Percentiles rank a stretch among this genome's conserved stretches.
These are phyloP conservation scores for Dryadomyces quercus-mongolicae DNA, from an alignment of 2,329 filamentous ascomycete genomes.

Conservation along the genomic window DNA sequence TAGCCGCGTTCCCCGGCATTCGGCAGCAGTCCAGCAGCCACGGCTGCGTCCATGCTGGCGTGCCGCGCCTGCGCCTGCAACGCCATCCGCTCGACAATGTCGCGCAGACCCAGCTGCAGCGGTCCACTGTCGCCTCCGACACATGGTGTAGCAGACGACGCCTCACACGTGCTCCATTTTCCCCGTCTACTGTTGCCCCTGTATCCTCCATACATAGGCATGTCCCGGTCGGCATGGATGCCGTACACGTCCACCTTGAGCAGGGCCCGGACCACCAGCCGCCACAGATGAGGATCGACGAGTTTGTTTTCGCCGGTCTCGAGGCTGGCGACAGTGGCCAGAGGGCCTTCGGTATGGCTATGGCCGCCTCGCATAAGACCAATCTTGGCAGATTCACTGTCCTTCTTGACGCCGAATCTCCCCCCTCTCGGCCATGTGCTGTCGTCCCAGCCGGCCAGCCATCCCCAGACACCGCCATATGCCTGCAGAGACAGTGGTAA, in stretches of 20 bases:
- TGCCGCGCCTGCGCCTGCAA: conserved; percentile 35
- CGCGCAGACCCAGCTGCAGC: conserved; percentile 37
- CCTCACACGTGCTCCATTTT: not conserved
- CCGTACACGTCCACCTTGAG: conserved; percentile 48
- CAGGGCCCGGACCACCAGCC: conserved; percentile 38
- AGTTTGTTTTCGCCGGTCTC: conserved; percentile 26
- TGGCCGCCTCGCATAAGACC: too few species aligned
- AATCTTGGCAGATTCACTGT: too few species aligned
- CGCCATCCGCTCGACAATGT: conserved; percentile 42
- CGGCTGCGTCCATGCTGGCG: conserved; percentile 32
- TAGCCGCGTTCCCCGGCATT: conserved; percentile 13
- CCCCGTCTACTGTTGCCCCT: not conserved
- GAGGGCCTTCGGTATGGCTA: too few species aligned
- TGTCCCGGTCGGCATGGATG: conserved; percentile 14
- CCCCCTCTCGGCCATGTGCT: not conserved
- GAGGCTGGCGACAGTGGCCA: too few species aligned
- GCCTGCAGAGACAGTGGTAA: conserved; percentile 32
- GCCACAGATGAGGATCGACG: conserved; percentile 42
- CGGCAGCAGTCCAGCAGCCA: conserved; percentile 23
- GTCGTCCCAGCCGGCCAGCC: conserved; percentile 11
- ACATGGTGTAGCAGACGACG: not conserved
- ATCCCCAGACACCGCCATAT: conserved; percentile 37
- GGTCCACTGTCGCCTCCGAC: conserved; percentile 3
- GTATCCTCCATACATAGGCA: not conserved
- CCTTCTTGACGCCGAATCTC: too few species aligned